These are phyloP conservation scores for Chrysoporthe puriensis DNA, from an alignment of 2,329 filamentous ascomycete genomes.

Conservation along the genomic window DNA sequence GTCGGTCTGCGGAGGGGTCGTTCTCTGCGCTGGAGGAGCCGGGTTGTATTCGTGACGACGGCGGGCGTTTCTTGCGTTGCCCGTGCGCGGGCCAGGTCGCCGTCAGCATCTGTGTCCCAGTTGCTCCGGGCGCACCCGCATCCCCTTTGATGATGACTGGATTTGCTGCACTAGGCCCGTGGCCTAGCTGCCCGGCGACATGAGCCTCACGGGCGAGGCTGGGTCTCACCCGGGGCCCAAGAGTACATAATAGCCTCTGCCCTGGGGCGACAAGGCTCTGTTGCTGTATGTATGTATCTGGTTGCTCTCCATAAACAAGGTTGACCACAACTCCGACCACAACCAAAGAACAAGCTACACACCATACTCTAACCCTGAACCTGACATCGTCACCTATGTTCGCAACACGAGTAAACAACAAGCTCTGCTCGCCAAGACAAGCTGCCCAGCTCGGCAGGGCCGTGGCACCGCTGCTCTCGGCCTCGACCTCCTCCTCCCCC, in stretches of 20 bases:
- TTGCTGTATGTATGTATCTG: background rate
- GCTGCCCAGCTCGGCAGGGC: conserved; percentile 34
- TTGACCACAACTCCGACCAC: background rate
- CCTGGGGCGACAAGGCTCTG: background rate
- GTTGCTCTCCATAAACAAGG: background rate
- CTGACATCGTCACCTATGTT: conserved; percentile 34
- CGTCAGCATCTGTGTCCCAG: conserved; percentile 8
- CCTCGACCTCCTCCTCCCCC: conserved; percentile 21
- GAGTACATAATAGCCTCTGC: background rate
- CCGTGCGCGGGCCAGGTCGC: background rate
- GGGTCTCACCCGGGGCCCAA: background rate
- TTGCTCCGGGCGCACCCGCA: conserved; percentile 8
- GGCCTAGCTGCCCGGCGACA: background rate
- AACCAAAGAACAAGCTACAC: background rate
- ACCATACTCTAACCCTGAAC: conserved; percentile 4
- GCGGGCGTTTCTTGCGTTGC: conserved; percentile 10
- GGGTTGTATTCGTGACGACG: conserved; percentile 22
- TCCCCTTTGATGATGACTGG: background rate
- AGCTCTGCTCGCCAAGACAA: conserved; percentile 36
- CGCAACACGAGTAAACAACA: conserved; percentile 34
- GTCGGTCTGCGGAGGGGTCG: background rate
- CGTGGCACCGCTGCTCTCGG: conserved; percentile 29
- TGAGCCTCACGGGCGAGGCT: background rate
- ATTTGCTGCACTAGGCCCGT: background rate
- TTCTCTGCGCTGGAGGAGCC: conserved; percentile 9